Conservation (phyloP, 78 protist species). For the Guillardia theta region DNA sequence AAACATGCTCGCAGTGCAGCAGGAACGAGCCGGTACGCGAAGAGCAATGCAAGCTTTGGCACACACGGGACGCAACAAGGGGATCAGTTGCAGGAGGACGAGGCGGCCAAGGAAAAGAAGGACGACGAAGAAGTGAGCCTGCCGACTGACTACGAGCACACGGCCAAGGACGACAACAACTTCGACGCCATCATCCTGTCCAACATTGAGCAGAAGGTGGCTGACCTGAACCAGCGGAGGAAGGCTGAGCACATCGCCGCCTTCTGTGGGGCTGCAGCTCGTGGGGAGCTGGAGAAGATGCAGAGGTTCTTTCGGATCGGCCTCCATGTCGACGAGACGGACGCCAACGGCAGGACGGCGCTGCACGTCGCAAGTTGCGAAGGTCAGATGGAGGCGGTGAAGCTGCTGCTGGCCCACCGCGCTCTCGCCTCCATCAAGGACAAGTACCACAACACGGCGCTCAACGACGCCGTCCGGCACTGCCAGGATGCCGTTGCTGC, state of each 20-base stretch:
- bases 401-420: not conserved
- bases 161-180: not conserved
- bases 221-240: not conserved
- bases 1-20: not conserved
- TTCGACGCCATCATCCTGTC: not conserved
- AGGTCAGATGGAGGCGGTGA: not conserved
- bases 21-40: not conserved
- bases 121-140: not conserved
- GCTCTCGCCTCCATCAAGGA: not conserved
- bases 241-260: not conserved
- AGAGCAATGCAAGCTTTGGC: not conserved
- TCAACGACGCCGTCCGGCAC: conserved; percentile 26
- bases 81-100: no score
- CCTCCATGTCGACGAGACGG: not conserved
- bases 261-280: not conserved
- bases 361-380: not conserved
- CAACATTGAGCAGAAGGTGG: not conserved
- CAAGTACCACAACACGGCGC: not conserved
- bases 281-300: not conserved
- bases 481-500: not conserved
- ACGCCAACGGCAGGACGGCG: conserved; percentile 5
- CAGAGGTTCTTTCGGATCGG: not conserved
- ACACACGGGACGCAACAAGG: no score
- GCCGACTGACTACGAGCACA: not conserved
- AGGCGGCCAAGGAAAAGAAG: no score